A percentile compares a stretch with the other conserved stretches of the same genome.
These are phyloP conservation scores for Tylopilus cervinicoccineus DNA, from an alignment of 768 basidiomycete genomes.

Conservation along the genomic window DNA sequence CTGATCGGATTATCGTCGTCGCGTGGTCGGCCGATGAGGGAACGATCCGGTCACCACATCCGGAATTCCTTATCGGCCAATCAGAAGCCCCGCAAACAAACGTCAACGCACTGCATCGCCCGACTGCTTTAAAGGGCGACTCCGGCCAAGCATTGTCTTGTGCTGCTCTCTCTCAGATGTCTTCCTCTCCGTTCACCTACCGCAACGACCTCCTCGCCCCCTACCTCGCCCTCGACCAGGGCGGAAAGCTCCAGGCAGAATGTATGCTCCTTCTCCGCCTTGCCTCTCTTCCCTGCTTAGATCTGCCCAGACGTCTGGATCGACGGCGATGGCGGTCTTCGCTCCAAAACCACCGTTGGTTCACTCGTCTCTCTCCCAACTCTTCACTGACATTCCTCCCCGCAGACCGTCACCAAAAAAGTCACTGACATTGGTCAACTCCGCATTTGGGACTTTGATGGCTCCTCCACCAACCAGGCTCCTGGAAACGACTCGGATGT, in stretches of 20 bases:
- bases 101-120: slow-evolving; percentile 19
- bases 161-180: slow-evolving; percentile 14
- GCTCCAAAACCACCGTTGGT: slow-evolving; percentile 92
- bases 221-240: slow-evolving; percentile 86
- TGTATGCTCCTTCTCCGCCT: slow-evolving; percentile 43
- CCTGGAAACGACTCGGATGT: slow-evolving; percentile 95
- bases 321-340: slow-evolving; percentile 90
- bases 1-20: background rate
- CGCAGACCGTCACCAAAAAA: slow-evolving; percentile 81
- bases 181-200: slow-evolving; percentile 41
- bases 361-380: background rate
- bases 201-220: slow-evolving; percentile 85
- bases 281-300: slow-evolving; percentile 3
- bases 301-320: slow-evolving; percentile 85
- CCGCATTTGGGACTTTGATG: slow-evolving; percentile 99
- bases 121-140: slow-evolving; percentile 23
- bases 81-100: slow-evolving; percentile 23
- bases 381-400: background rate
- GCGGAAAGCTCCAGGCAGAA: slow-evolving; percentile 92
- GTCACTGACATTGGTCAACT: slow-evolving; percentile 86
- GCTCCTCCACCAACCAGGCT: slow-evolving; percentile 96
- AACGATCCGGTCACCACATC: background rate
- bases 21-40: slow-evolving; percentile 7
- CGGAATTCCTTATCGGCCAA: slow-evolving; percentile 30
- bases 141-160: background rate